Percentiles rank a stretch among this genome's conserved stretches.
Evolutionary conservation across 805 yeast genomes (phyloP).

Genomic region (Barnettozyma pratensis): DNA sequence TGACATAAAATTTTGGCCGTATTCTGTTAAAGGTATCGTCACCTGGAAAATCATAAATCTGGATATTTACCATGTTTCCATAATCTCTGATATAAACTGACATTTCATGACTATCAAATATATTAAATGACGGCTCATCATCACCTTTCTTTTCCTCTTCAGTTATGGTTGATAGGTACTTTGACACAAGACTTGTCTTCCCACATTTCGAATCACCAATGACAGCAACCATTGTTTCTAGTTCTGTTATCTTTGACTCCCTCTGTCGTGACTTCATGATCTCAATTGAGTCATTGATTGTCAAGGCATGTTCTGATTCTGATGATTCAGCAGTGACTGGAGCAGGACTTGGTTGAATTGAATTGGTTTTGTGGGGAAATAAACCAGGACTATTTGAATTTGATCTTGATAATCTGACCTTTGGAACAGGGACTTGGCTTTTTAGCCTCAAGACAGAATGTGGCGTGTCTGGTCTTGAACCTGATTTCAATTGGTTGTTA

Average conservation of each 20-base stretch:
- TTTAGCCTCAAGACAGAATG: not conserved
- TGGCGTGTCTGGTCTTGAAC: not conserved
- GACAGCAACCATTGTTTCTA: conserved; percentile 12
- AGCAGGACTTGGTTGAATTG: not conserved
- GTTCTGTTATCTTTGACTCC: not conserved
- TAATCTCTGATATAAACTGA: conserved; percentile 10
- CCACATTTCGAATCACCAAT: conserved; percentile 27
- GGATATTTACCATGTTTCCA: conserved; percentile 25
- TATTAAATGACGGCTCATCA: conserved; percentile 5
- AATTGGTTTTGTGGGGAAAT: not conserved
- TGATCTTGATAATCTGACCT: not conserved
- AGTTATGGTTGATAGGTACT: conserved; percentile 10
- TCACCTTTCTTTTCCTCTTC: conserved; percentile 5
- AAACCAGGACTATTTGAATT: not conserved
- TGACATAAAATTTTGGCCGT: conserved; percentile 38
- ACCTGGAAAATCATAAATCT: conserved; percentile 40
- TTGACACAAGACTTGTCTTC: conserved; percentile 21
- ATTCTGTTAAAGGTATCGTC: conserved; percentile 34
- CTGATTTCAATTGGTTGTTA: not conserved
- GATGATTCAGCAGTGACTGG: not conserved
- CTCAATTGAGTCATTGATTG: too few species aligned
- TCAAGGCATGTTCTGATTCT: not conserved
- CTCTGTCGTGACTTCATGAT: not conserved
- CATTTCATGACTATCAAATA: conserved; percentile 22
- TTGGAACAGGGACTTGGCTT: not conserved